Conservation (phyloP, 1,139 yeast species). For the Petasospora rhodanensis region DNA sequence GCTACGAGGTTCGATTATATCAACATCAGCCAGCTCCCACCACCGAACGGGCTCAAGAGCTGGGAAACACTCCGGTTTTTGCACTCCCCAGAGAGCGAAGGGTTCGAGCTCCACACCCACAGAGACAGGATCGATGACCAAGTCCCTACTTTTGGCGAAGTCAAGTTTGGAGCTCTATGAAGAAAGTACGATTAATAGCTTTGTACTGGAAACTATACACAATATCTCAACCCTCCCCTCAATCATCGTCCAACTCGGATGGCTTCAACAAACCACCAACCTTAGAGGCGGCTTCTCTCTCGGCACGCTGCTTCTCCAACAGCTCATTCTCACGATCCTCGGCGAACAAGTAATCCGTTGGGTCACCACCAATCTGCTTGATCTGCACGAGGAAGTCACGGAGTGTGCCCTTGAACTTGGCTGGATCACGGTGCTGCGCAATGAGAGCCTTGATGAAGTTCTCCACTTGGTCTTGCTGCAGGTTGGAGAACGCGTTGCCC, state of each 20-base stretch:
- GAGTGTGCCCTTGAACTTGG: conserved; percentile 75
- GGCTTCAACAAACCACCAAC: conserved; percentile 96
- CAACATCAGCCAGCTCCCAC: no score
- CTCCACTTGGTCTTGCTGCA: conserved; percentile 76
- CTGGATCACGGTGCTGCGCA: conserved; percentile 65
- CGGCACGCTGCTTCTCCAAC: conserved; percentile 61
- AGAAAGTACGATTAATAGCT: no score
- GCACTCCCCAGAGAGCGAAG: no score
- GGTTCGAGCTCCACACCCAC: no score
- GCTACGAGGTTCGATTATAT: no score
- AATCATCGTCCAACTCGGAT: conserved; percentile 84
- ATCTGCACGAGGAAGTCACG: conserved; percentile 97
- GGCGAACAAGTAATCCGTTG: conserved; percentile 86
- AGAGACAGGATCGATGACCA: no score
- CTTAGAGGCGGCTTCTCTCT: conserved; percentile 77
- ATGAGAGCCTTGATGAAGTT: conserved; percentile 78
- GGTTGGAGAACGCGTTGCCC: conserved; percentile 83
- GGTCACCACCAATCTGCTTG: conserved; percentile 92
- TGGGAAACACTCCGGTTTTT: no score
- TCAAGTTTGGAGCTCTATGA: no score
- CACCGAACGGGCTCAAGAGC: no score
- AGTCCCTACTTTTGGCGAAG: no score
- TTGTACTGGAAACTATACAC: no score
- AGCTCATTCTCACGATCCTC: conserved; percentile 86
- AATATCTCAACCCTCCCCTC: conserved; percentile 1